Evolutionary conservation across 192 early-diverging fungal genomes (phyloP).

Genomic region (Podila clonocystis): DNA sequence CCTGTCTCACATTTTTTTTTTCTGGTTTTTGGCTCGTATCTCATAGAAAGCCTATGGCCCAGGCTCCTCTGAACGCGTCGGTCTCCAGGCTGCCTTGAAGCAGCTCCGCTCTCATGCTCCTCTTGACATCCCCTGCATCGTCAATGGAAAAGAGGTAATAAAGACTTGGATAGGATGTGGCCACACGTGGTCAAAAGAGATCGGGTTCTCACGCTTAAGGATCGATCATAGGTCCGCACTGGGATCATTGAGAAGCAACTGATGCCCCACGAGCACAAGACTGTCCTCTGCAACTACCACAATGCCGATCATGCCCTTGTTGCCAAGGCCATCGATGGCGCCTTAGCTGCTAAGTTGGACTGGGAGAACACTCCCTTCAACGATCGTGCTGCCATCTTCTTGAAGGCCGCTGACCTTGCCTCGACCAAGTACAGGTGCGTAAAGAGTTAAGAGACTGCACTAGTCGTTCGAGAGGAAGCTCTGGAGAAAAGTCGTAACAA

Average conservation of each 20-base stretch:
- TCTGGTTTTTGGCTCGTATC: background rate
- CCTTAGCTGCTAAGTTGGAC: conserved; percentile 82
- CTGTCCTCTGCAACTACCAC: conserved; percentile 84
- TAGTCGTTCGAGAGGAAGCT: no score
- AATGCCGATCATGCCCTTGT: conserved; percentile 79
- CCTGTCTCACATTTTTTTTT: background rate
- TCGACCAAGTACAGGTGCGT: conserved; percentile 88
- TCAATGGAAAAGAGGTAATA: conserved; percentile 86
- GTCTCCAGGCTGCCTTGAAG: conserved; percentile 80
- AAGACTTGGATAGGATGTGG: no score
- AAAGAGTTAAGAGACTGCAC: background rate
- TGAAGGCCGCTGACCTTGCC: conserved; percentile 95
- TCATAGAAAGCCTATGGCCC: conserved; percentile 75
- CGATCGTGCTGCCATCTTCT: conserved; percentile 94
- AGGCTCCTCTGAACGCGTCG: conserved; percentile 74
- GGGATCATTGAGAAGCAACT: conserved; percentile 76
- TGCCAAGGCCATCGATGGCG: conserved; percentile 86
- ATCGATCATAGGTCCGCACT: conserved; percentile 55
- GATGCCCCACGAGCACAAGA: conserved; percentile 86
- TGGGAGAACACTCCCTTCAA: conserved; percentile 96
- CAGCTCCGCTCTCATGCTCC: conserved; percentile 75
- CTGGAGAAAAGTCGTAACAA: no score
- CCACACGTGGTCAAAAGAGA: no score
- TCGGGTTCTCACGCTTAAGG: no score
- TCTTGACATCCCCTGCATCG: conserved; percentile 81